Conservation (phyloP, 352 stramenopile species). For the Hyaloperonospora brassicae region DNA sequence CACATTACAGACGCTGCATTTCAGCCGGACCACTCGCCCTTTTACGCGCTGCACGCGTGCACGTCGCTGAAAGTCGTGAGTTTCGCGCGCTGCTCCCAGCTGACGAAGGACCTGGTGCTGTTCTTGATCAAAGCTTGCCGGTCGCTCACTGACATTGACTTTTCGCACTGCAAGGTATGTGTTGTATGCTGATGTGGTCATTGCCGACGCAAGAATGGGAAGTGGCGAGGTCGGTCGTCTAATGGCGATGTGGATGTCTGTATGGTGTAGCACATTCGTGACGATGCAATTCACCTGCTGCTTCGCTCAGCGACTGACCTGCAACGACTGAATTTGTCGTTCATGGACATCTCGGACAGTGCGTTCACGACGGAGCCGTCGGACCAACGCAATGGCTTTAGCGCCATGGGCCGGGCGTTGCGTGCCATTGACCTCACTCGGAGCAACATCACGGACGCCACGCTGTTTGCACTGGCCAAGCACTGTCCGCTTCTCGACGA, state of each 20-base stretch:
- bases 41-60: slow-evolving; percentile 60
- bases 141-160: slow-evolving; percentile 69
- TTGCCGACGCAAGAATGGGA: slow-evolving; percentile 1
- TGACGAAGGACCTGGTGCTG: slow-evolving; percentile 68
- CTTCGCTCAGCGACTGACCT: slow-evolving; percentile 51
- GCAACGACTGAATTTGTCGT: slow-evolving; percentile 71
- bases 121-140: slow-evolving; percentile 73
- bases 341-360: slow-evolving; percentile 71
- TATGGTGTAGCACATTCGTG: slow-evolving; percentile 47
- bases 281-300: slow-evolving; percentile 61
- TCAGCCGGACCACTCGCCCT: slow-evolving; percentile 70
- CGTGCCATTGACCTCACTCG: slow-evolving; percentile 65
- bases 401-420: slow-evolving; percentile 40
- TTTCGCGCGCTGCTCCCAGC: slow-evolving; percentile 74
- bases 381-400: slow-evolving; percentile 35
- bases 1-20: slow-evolving; percentile 85
- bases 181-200: not conserved
- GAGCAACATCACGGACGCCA: slow-evolving; percentile 58
- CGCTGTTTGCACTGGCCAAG: slow-evolving; percentile 51
- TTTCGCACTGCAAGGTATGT: slow-evolving; percentile 72
- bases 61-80: slow-evolving; percentile 70
- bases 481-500: slow-evolving; percentile 60
- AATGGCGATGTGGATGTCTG: slow-evolving; percentile 1
- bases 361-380: slow-evolving; percentile 47
- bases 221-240: not conserved